Base-by-base conservation (phyloP, 176 grass and related monocot genomes). In the Aegilops sharonensis region DNA sequence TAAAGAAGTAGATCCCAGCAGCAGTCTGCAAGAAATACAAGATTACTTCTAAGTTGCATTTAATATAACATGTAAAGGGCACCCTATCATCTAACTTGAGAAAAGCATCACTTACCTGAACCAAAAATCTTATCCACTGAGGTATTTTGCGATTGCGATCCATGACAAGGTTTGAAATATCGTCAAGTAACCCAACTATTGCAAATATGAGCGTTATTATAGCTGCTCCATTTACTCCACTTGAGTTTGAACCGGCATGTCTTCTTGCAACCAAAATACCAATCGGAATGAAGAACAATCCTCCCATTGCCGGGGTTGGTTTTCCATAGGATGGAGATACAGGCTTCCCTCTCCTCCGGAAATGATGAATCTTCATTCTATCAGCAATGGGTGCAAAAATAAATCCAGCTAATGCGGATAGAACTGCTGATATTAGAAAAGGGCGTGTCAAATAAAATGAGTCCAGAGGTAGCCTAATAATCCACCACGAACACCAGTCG, bases 401-500 rank as follows among this genome's bases (percentile, higher is more conserved):
- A 85, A 89, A 91, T 79, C 97, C 94, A 91, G 92, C 85, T 88
- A 89, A 60, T 81, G 90, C 77, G 80, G 97, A 98, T 78, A 95
- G 72, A 85, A 89, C 83, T 87, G 87, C 62, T 82, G 97, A 95
- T 74, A 87, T 87, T 92, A 92, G 80, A 89, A 98, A 98, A 86
- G 94, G 97, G 6, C 78, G 64, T 79, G 97, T 94, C 82, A 98
- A 91, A 87, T 94, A 94, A 87, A 92, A 93, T 2, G 97, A 86
- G 43, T 94, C 87, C 87, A 98, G 87, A 60, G 97, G 97, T 80
- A 95, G 88, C 84, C 94, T 95, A 85, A 91, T 80, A 94, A 98
- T 96, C 84, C 87, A 81, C 97, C 97, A 98, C 36, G 97, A 94
- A 91, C 91, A 94, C 92, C 90, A 98, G 88, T 98, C 92, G 65